These are phyloP conservation scores for Polyporus arcularius DNA, from an alignment of 768 basidiomycete species.

Conservation along the genomic window DNA sequence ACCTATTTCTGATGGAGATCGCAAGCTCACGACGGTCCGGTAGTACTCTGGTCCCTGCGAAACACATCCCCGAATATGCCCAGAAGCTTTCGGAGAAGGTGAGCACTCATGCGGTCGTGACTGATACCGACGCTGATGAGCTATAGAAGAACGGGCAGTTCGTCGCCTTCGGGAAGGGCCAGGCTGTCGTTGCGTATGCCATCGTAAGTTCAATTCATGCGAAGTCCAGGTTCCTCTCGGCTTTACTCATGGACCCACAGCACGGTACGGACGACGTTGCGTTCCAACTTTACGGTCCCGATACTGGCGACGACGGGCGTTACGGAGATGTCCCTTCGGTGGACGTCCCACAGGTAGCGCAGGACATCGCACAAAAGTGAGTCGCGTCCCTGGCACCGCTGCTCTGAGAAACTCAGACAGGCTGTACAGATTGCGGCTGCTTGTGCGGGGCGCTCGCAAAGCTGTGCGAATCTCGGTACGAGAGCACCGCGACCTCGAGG, in stretches of 20 bases:
- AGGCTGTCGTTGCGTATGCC: constrained; percentile 8
- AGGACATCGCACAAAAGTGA: neutral
- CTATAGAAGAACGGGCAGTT: neutral
- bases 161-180: constrained; percentile 3
- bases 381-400: neutral
- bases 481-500: constrained; percentile 27
- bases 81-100: neutral
- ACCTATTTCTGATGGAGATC: neutral
- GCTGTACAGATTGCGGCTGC: constrained; percentile 1
- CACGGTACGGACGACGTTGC: neutral
- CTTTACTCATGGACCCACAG: neutral
- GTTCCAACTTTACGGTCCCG: constrained; percentile 11
- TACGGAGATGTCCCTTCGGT: constrained; percentile 6
- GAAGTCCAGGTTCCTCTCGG: too few species aligned
- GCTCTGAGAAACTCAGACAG: neutral
- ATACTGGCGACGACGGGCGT: neutral
- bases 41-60: neutral
- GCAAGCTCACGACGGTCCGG: neutral
- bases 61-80: neutral
- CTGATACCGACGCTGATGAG: neutral
- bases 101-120: neutral
- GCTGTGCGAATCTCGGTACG: constrained; percentile 24
- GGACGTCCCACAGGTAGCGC: neutral
- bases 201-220: constrained; percentile 6
- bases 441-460: constrained; percentile 8